These are phyloP conservation scores for Immersiella caudata DNA, from an alignment of 495 filamentous ascomycete genomes.

Conservation along the genomic window DNA sequence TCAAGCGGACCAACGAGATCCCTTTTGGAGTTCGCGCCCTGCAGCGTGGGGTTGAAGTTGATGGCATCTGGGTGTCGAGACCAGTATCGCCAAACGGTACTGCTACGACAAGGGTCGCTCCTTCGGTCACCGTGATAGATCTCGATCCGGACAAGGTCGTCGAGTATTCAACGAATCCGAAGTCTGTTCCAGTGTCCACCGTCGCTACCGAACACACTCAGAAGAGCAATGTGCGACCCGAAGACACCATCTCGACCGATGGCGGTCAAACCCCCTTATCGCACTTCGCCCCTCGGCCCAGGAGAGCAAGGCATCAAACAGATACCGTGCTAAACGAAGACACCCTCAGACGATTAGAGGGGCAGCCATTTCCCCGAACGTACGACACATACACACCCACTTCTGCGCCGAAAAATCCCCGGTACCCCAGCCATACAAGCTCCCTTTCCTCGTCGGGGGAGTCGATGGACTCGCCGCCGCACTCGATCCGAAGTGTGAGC, in stretches of 20 bases:
- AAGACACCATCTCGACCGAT: slow-evolving; percentile 26
- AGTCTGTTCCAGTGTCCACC: slow-evolving; percentile 17
- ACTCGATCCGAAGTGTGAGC: slow-evolving; percentile 27
- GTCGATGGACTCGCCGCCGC: slow-evolving; percentile 39
- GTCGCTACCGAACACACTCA: slow-evolving; percentile 29
- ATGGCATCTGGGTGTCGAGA: slow-evolving; percentile 86
- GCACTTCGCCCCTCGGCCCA: slow-evolving; percentile 21
- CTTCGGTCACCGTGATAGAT: slow-evolving; percentile 37
- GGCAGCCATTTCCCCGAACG: slow-evolving; percentile 24
- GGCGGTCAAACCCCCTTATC: slow-evolving; percentile 20
- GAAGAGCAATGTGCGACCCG: slow-evolving; percentile 33
- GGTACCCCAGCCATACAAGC: slow-evolving; percentile 32
- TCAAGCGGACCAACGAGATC: slow-evolving; percentile 60
- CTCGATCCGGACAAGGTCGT: slow-evolving; percentile 25
- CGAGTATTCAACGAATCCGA: slow-evolving; percentile 25
- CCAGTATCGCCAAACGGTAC: slow-evolving; percentile 56
- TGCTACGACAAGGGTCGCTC: slow-evolving; percentile 33
- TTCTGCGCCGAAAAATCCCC: slow-evolving; percentile 22
- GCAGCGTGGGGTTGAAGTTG: slow-evolving; percentile 80
- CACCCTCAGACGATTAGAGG: slow-evolving; percentile 41
- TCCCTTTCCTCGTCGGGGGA: slow-evolving; percentile 42
- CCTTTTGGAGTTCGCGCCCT: slow-evolving; percentile 90
- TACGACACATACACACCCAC: slow-evolving; percentile 33
- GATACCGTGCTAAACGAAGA: slow-evolving; percentile 37
- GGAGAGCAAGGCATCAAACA: slow-evolving; percentile 13